Evolutionary conservation across 176 grass and related monocot species (phyloP), one percentile per base, ranked within the genome.

Genomic region (Thalia dealbata): DNA sequence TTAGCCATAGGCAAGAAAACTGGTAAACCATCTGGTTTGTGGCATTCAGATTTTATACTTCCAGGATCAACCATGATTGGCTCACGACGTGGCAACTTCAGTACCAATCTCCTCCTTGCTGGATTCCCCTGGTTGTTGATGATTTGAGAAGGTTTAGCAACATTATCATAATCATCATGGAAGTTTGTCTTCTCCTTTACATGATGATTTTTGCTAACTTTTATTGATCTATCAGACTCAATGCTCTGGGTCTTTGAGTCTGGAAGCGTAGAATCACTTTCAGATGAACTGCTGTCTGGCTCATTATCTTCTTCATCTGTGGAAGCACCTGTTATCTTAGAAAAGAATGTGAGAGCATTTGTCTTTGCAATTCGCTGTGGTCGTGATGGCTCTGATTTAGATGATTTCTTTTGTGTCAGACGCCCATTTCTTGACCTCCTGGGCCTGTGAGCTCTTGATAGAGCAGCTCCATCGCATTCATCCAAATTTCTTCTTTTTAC

Each of bases 341-440:
- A 88, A n/a, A 97, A 76, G 70, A 92, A 82, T 67, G 21, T 84
- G 58, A 84, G 90, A 55, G 93, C 93, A 84, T 90, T 90, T 32
- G 82, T 85, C 42, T 90, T 90, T 79, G 93, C 89, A 75, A 81
- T 84, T 84, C 89, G 84, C 65, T 92, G 93, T 27, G 93, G 93
- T 14, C 93, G 84, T 70, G 80, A 78, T 75, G 82, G 84, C 67
- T 76, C 84, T 52, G 89, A 88, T 82, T 97, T 86, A 44, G 81
- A 84, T 16, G 81, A 84, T 82, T 77, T 90, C 82, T 92, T 92
- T 66, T 52, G 87, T 85, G 69, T 82, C 67, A 81, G 76, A 52
- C 74, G 81, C 21, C 84, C 85, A 79, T 76, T 85, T 71, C 82
- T 86, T 58, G 84, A 88, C 46, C 82, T 92, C 66, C 50, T 84